Percentiles rank a stretch among this genome's conserved stretches.
Conservation (phyloP, 805 yeast species). For the Saccharomycodes ludwigii region DNA sequence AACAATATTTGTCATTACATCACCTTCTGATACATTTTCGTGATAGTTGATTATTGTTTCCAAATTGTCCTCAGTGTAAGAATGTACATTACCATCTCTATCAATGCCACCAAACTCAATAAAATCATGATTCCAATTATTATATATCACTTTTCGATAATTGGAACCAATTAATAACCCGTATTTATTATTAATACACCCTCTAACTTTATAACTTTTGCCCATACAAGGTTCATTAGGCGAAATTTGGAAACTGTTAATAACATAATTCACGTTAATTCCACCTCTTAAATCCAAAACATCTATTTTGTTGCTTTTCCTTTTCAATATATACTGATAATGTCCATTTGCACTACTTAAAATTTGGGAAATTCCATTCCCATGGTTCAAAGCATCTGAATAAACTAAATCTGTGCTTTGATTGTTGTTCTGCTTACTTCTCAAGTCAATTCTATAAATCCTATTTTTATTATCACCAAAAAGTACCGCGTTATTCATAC, state of each 20-base stretch:
- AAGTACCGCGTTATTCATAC: too few relatives aligned
- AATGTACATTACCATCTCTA: not conserved
- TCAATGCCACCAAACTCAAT: constrained; percentile 20
- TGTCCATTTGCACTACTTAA: constrained; percentile 26
- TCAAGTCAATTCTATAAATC: too few relatives aligned
- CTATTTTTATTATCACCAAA: too few relatives aligned
- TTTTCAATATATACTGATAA: constrained; percentile 22
- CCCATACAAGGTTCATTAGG: constrained; percentile 15
- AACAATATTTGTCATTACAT: constrained; percentile 11
- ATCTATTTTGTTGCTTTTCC: constrained; percentile 21
- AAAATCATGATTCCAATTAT: constrained; percentile 15
- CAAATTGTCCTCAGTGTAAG: not conserved
- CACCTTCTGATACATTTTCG: not conserved
- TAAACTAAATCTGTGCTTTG: too few relatives aligned
- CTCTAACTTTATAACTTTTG: constrained; percentile 17
- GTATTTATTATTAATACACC: constrained; percentile 8
- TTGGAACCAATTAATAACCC: constrained; percentile 18
- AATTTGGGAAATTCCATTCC: constrained; percentile 25
- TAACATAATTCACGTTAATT: too few relatives aligned
- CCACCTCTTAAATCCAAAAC: constrained; percentile 25
- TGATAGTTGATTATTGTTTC: not conserved
- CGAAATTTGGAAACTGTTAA: too few relatives aligned
- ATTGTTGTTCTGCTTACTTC: too few relatives aligned
- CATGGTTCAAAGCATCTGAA: too few relatives aligned
- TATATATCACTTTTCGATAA: constrained; percentile 11